Base-by-base conservation (phyloP, 148 eudicot genomes). In the Chenopodium quinoa region DNA sequence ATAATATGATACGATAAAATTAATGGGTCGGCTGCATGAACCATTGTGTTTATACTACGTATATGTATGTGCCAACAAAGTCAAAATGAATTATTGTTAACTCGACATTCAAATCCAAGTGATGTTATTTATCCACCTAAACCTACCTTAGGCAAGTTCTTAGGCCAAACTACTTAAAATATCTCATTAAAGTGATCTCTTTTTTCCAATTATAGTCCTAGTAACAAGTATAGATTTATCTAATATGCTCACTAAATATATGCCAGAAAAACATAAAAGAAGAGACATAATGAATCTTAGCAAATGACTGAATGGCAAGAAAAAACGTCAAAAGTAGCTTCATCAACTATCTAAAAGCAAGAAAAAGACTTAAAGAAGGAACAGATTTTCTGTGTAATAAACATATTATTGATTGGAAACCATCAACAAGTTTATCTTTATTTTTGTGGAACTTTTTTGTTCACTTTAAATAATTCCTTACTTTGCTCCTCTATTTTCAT, bases 201-300 rank as follows among this genome's bases (percentile, higher is more conserved):
- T 71, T 48, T 71, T 77, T 19, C 47, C 67, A 78, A 72, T 72
- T 73, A 7, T 31, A 64, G 81, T 13, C 64, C 46, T 63, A 46
- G 32, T 60, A 9, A 32, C 31, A n/a, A 78, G 67, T 63, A 17
- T 34, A 27, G 47, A 82, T 82, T 17, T 29, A 62, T 64, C n/a
- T 9, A 27, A 34, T 72, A 27, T 22, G 25, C 58, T 56, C 71
- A 31, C 66, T 60, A 71, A 46, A 50, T 13, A 46, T 83, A 22
- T 37, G 75, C 54, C 34, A 25, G 31, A 67, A 73, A 70, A 83
- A 67, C 75, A 32, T 17, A 50, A 82, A 86, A 79, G 77, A 23
- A 40, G 82, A 82, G 81, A 87, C 87, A 89, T 68, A 73, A 46
- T 87, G 91, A 89, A 89, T 89, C 87, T 87, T 84, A 78, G 75